Conservation (phyloP, 306 rosid species). For the Rosa chinensis region DNA sequence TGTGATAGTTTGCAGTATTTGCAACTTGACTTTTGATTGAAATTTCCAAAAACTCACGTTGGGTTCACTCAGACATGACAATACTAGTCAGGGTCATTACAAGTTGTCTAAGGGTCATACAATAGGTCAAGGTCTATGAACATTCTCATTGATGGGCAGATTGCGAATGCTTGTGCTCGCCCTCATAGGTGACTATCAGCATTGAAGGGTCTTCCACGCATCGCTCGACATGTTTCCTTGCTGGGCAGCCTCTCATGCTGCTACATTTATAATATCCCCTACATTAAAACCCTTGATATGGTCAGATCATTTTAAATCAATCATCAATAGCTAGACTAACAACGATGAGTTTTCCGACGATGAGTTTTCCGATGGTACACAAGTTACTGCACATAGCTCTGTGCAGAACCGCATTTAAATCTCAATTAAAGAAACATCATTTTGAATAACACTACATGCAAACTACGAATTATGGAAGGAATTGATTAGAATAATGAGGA, state of each 20-base stretch:
- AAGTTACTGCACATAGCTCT: background rate
- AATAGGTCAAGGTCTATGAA: background rate
- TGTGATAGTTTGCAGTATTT: background rate
- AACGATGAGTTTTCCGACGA: background rate
- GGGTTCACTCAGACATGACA: background rate
- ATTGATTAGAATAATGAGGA: background rate
- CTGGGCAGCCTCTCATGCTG: constrained; percentile 99
- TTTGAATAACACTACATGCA: background rate
- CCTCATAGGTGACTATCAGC: constrained; percentile 93
- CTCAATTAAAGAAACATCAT: background rate
- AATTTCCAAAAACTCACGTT: background rate
- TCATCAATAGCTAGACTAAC: background rate
- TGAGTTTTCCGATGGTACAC: background rate
- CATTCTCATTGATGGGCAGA: constrained; percentile 30
- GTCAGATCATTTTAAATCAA: background rate
- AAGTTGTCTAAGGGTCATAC: background rate
- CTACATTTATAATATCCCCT: constrained; percentile 99
- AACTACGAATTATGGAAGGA: background rate
- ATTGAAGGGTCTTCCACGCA: constrained; percentile 85
- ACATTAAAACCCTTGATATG: constrained; percentile 11
- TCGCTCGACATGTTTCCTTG: constrained; percentile 94
- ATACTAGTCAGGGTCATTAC: background rate
- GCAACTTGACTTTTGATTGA: background rate
- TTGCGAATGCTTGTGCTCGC: constrained; percentile 69
- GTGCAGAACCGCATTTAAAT: background rate